These are phyloP conservation scores for Penicillium pulvis DNA, from an alignment of 495 filamentous ascomycete species.

Conservation along the genomic window DNA sequence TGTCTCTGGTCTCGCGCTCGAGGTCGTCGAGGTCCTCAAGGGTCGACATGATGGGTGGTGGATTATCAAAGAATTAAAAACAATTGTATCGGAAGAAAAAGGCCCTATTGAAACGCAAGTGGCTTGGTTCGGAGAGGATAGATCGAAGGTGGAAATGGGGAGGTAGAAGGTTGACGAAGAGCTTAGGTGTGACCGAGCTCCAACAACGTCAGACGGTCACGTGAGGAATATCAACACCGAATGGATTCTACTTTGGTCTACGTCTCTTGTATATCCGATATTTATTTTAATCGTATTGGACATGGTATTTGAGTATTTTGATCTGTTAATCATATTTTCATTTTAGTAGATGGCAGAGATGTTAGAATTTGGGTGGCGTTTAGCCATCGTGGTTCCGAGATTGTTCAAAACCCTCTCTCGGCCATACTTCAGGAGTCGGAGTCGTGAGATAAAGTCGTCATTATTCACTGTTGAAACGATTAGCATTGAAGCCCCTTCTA, in stretches of 20 bases:
- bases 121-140: slow-evolving; percentile 14
- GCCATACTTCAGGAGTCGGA: slow-evolving; percentile 67
- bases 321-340: not conserved
- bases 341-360: too few relatives aligned
- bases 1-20: slow-evolving; percentile 77
- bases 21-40: slow-evolving; percentile 82
- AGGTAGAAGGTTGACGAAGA: slow-evolving; percentile 34
- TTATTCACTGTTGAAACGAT: slow-evolving; percentile 62
- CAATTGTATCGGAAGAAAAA: slow-evolving; percentile 7
- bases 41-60: slow-evolving; percentile 67
- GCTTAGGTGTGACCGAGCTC: slow-evolving; percentile 39
- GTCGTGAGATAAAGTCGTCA: slow-evolving; percentile 83
- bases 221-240: slow-evolving; percentile 35
- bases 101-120: not conserved
- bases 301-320: not conserved
- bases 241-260: not conserved
- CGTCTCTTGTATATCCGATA: not conserved
- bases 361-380: too few relatives aligned
- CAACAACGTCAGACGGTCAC: slow-evolving; percentile 51
- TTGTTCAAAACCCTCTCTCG: slow-evolving; percentile 53
- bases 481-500: not conserved
- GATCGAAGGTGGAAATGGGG: slow-evolving; percentile 14
- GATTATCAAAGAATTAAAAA: slow-evolving; percentile 14
- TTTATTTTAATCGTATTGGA: not conserved
- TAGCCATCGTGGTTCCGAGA: slow-evolving; percentile 28